A percentile compares a stretch with the other conserved stretches of the same genome.
Conservation (phyloP, 257 asterid genomes). For the Nyctanthes arbortristis region DNA sequence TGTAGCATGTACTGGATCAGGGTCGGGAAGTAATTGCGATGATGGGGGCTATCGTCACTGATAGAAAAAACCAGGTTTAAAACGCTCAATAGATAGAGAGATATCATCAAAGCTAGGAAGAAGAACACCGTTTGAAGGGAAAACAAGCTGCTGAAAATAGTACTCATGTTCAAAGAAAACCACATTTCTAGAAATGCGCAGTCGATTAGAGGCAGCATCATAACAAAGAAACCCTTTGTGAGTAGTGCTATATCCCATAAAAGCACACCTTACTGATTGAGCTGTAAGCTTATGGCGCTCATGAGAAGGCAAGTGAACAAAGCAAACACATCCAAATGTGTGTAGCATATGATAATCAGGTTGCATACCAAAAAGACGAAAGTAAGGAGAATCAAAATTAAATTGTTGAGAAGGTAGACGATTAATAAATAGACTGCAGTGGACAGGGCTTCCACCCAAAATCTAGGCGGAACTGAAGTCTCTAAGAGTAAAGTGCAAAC, state of each 20-base stretch:
- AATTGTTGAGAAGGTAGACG: background rate
- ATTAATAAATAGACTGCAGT: slow-evolving; percentile 8
- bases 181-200: slow-evolving; percentile 2
- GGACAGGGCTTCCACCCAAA: slow-evolving; percentile 19
- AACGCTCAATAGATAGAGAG: background rate
- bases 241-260: background rate
- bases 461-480: background rate
- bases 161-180: slow-evolving; percentile 5
- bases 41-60: background rate
- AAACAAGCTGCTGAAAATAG: background rate
- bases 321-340: slow-evolving; percentile 18
- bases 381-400: slow-evolving; percentile 8
- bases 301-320: background rate
- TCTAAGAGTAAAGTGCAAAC: background rate
- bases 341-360: background rate
- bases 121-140: background rate
- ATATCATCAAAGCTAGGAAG: background rate
- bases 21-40: background rate
- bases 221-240: background rate
- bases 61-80: background rate
- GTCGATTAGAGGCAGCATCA: background rate
- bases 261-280: background rate
- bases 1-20: background rate
- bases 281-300: background rate
- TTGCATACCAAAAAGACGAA: background rate